Evolutionary conservation across 2,329 filamentous ascomycete genomes (phyloP).

Genomic region (Aspergillus novoparasiticus): DNA sequence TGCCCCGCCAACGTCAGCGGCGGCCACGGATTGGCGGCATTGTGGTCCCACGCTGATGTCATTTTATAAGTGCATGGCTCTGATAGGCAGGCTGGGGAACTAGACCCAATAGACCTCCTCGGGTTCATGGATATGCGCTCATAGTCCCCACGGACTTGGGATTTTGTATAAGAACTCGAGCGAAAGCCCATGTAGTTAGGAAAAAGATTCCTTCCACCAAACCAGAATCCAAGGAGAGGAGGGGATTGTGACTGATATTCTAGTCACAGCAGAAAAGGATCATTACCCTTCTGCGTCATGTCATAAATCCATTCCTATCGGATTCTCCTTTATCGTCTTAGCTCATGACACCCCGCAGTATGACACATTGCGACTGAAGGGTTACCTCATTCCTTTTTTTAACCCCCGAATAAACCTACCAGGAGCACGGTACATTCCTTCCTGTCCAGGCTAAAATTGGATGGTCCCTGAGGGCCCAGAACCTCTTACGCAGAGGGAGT

Average conservation of each 20-base stretch:
- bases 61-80: background rate
- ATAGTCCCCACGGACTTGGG: constrained; percentile 2
- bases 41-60: constrained; percentile 14
- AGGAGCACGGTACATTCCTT: background rate
- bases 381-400: constrained; percentile 1
- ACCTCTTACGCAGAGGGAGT: constrained; percentile 10
- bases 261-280: background rate
- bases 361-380: background rate
- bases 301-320: background rate
- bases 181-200: background rate
- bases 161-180: background rate
- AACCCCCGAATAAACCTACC: constrained; percentile 1
- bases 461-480: constrained; percentile 26
- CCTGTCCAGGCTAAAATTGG: constrained; percentile 2
- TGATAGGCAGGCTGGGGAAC: constrained; percentile 6
- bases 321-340: constrained; percentile 1
- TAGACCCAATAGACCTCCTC: constrained; percentile 13
- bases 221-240: background rate
- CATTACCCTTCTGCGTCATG: background rate
- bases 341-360: constrained; percentile 5
- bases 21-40: constrained; percentile 17
- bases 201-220: no score
- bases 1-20: constrained; percentile 19
- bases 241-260: background rate
- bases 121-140: constrained; percentile 10